Base-by-base conservation (phyloP, 106 monocot genomes). In the Phalaenopsis aphrodite region DNA sequence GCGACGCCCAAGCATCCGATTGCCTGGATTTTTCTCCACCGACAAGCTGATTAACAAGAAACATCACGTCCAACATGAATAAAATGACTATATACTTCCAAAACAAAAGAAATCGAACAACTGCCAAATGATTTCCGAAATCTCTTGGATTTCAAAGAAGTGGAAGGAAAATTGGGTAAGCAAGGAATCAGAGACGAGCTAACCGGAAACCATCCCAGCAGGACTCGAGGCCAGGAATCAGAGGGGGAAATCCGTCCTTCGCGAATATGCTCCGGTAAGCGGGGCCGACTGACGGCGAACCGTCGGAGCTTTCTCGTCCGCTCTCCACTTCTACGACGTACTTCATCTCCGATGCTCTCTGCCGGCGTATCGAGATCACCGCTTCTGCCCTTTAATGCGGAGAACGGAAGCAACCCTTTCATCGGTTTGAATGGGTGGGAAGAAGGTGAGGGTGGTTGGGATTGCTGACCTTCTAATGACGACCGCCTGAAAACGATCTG, bases 171-270 rank as follows among this genome's bases (percentile, higher is more conserved):
- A 38, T 9, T 8, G 36, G 36, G 48, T 8, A 4, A 52, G 52
- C 52, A 3, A 39, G 69, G 69, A 9, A 14, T 69, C 69, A 38
- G 69, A 74, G 19, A 74, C 74, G 42, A 43, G 19, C 74, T 41
- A 5, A 93, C 95, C 95, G 85, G 85, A 97, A 97, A 42, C 92
- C 78, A 45, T 97, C 97, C 97, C 97, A 97, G 85, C 97, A 97
- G 47, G 79, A 81, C 5, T 94, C 83, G 77, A 92, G 15, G 61
- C 88, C 91, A 3, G 87, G 87, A 38, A 76, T 78, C 56, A 88
- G 85, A 76, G 76, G 56, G 8, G 90, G 91, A 82, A 92, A 94
- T 10, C 94, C 96, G 76, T 97, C 96, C 89, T 90, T 92, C 76
- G 94, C 94, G 78, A 90, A 87, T 42, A 80, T 79, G 88, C 90